A percentile compares a stretch with the other conserved stretches of the same genome.
Conservation (phyloP, 495 filamentous ascomycete species). For the Annulohypoxylon maeteangense region DNA sequence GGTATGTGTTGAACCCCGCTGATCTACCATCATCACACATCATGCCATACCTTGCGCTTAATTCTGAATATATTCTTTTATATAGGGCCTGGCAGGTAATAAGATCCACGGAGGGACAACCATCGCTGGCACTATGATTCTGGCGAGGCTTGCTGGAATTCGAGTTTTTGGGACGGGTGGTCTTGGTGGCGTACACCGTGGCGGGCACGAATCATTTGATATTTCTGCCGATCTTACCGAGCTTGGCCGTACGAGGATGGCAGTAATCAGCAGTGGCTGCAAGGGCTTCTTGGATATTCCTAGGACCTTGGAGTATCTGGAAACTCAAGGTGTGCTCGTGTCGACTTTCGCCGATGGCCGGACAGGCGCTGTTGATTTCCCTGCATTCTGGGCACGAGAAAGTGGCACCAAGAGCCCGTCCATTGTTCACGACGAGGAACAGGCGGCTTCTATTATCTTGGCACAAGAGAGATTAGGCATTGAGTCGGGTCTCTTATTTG, state of each 20-base stretch:
- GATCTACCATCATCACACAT: neutral
- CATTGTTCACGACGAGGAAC: constrained; percentile 74
- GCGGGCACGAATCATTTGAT: constrained; percentile 86
- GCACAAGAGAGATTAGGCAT: constrained; percentile 69
- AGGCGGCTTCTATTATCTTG: constrained; percentile 84
- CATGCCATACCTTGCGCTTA: constrained; percentile 13
- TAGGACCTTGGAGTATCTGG: constrained; percentile 90
- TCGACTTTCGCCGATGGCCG: constrained; percentile 88
- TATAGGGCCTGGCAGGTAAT: constrained; percentile 70
- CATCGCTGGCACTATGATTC: constrained; percentile 89
- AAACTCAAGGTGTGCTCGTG: constrained; percentile 90
- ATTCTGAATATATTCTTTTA: constrained; percentile 25
- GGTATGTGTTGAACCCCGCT: constrained; percentile 58
- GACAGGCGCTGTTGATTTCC: constrained; percentile 74
- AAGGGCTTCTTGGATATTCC: constrained; percentile 97
- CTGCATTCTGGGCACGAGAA: constrained; percentile 88
- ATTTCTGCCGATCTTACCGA: constrained; percentile 96
- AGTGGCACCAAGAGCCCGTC: constrained; percentile 83
- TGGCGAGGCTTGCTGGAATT: constrained; percentile 89
- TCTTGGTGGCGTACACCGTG: constrained; percentile 91
- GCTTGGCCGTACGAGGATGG: constrained; percentile 88
- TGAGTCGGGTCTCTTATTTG: constrained; percentile 80
- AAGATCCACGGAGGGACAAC: constrained; percentile 89
- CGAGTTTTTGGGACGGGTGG: constrained; percentile 90
- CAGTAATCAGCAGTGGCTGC: constrained; percentile 88